Evolutionary conservation across 208 protist genomes (phyloP), one percentile per base, ranked within the genome.

Genomic region (Polymyxa betae): DNA sequence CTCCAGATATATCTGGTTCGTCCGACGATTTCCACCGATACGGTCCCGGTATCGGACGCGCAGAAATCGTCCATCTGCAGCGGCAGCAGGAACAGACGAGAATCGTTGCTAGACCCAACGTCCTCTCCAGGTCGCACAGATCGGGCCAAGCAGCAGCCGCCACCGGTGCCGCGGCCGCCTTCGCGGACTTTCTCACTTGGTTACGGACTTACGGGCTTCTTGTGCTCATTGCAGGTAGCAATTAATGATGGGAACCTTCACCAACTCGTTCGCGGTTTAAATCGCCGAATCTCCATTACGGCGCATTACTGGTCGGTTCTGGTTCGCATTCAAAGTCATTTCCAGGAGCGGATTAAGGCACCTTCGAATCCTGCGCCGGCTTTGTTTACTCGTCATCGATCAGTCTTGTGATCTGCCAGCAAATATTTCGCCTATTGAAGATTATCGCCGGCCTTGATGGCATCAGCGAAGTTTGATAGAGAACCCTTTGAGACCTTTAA

Each of bases 191-290:
- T n/a, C n/a, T n/a, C n/a, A n/a, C n/a, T n/a, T n/a, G n/a, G n/a
- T n/a, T n/a, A n/a, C n/a, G n/a, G n/a, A n/a, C n/a, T n/a, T n/a
- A n/a, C n/a, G n/a, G n/a, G n/a, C n/a, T n/a, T n/a, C n/a, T n/a
- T n/a, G n/a, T n/a, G n/a, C n/a, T n/a, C n/a, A n/a, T n/a, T n/a
- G n/a, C n/a, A n/a, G n/a, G n/a, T n/a, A n/a, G n/a, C n/a, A n/a
- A n/a, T n/a, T n/a, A n/a, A n/a, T 94, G 64, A 95, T 95, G 94
- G 94, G 94, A 32, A 95, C 94, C 0, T 94, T 95, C 91, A 94
- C 94, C 40, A 95, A 95, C 77, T 94, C 93, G 41, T 95, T 95
- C 60, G 94, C 92, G 35, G 94, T 92, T 0, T 95, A 95, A 90
- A 91, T 95, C 35, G 94, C 94, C 41, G 92, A 64, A 1, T 82